Base-by-base conservation (phyloP, 2,329 filamentous ascomycete species). In the Grosmannia huntii region DNA sequence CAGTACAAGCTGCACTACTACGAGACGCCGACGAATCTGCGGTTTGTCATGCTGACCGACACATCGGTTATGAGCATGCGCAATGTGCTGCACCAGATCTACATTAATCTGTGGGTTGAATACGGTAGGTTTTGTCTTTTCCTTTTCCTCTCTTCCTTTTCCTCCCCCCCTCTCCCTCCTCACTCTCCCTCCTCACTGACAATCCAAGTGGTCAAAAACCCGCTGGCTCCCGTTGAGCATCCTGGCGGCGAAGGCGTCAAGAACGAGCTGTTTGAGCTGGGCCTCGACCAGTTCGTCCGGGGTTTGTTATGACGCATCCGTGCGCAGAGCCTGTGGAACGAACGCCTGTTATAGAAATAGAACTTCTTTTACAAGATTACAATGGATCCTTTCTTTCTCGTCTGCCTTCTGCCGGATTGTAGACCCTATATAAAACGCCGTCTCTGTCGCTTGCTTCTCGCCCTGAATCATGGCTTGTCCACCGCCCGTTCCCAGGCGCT, bases 1-100 rank as follows among this genome's bases (percentile, higher is more conserved):
- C 87, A 96, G 73, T 99, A 99, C 79, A 96, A 96, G 75, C 82
- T 99, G 66, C 94, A 99, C 75, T 99, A 95, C 77, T 99, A 96
- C 79, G 94, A 99, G 77, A 97, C 94, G 14, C 90, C 91, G 1
- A 94, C 90, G 56, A 95, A 89, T 70, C 85, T 95, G 72, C 95
- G 96, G 69, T 95, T 97, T 69, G 90, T 96, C 68, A 89, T 99
- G 85, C 79, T 97, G 68, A 97, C 94, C 27, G 94, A 97, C 73
- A 89, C 88, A 44, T 87, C 84, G 64, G 88, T 89, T 59, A 82
- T 87, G 64, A 96, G 90, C 72, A 92, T 99, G 83, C 83, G 91
- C 51, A 90, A 95, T 66, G 92, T 95, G 25, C 74, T 99, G 67
- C 91, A 99, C 70, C 94, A 99, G 78, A 96, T 99, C 62, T 99